Base-by-base conservation (phyloP, 345 rosid species). In the Boechera retrofracta region DNA sequence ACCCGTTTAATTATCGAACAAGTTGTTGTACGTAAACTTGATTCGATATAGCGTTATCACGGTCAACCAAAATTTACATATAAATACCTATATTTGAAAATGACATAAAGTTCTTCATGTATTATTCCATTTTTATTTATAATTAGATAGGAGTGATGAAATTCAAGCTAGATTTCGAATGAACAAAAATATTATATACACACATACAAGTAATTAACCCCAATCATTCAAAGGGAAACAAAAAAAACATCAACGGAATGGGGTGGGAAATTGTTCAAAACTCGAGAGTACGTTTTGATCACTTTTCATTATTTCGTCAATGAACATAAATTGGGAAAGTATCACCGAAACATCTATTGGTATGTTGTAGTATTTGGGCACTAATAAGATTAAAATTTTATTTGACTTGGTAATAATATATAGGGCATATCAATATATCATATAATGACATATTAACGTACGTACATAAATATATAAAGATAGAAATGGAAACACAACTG, bases 401-500 rank as follows among this genome's bases (percentile, higher is more conserved):
- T 42, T 71, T 71, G 80, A 77, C 75, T 61, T 2, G 68, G 75
- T 70, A 51, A 18, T 51, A 51, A 51, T 7, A 51, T 51, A 51
- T 51, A 57, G 15, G 38, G 11, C 6, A 28, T 28, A 28, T 21
- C 24, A 21, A 42, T 26, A 36, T 21, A 66, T 47, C 29, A 42
- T 21, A 41, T 41, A 3, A 54, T 64, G 63, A 54, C 71, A 66
- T 67, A 35, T 15, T 32, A 29, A 35, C 47, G 15, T 64, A 26
- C 21, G 45, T 33, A 5, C 8, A 39, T 4, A 54, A 15, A 56
- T 3, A 31, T 51, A 70, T 35, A 56, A 45, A 45, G 47, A 65
- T 38, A 57, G 32, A 63, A 71, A 18, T 39, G 77, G 81, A 56
- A 79, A 60, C 67, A 67, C 82, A 79, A 79, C 78, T 73, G 60